A percentile compares a stretch with the other conserved stretches of the same genome.
Evolutionary conservation across 768 basidiomycete genomes (phyloP).

Genomic region (Panus rudis): DNA sequence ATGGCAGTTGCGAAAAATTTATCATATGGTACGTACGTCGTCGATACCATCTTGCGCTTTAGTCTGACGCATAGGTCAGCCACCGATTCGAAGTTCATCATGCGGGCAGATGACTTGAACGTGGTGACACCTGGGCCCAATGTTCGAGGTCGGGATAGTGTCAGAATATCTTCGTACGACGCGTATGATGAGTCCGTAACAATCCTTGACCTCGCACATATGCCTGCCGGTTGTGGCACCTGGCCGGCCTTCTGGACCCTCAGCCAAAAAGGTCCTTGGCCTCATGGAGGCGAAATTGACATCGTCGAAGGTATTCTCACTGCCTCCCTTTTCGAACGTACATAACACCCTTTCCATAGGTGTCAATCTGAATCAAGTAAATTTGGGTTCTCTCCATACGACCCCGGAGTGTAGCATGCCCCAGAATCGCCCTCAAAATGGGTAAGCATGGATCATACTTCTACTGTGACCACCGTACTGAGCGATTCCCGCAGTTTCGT

Average conservation of each 20-base stretch:
- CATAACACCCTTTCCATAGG: constrained; percentile 21
- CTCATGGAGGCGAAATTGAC: constrained; percentile 54
- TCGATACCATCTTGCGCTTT: background rate
- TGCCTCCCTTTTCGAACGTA: background rate
- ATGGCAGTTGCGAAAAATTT: constrained; percentile 38
- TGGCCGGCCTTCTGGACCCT: constrained; percentile 65
- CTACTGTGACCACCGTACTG: background rate
- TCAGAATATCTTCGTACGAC: constrained; percentile 42
- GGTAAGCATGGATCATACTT: too few relatives aligned
- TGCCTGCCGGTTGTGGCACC: constrained; percentile 52
- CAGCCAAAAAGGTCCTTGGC: constrained; percentile 48
- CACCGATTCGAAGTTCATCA: constrained; percentile 39
- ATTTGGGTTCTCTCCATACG: constrained; percentile 52
- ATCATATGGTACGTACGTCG: constrained; percentile 34
- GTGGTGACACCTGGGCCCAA: constrained; percentile 28
- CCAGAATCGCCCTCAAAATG: constrained; percentile 33
- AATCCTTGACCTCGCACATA: constrained; percentile 49
- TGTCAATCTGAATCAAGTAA: constrained; percentile 39
- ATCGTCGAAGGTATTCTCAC: constrained; percentile 44
- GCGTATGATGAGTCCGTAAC: constrained; percentile 41
- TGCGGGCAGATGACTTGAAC: constrained; percentile 45
- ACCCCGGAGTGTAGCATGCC: constrained; percentile 40
- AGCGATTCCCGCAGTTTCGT: background rate
- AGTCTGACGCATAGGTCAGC: constrained; percentile 19
- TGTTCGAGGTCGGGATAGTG: constrained; percentile 47